These are phyloP conservation scores for Astrephomene gubernaculifera DNA, from an alignment of 139 green algal species.

Conservation along the genomic window DNA sequence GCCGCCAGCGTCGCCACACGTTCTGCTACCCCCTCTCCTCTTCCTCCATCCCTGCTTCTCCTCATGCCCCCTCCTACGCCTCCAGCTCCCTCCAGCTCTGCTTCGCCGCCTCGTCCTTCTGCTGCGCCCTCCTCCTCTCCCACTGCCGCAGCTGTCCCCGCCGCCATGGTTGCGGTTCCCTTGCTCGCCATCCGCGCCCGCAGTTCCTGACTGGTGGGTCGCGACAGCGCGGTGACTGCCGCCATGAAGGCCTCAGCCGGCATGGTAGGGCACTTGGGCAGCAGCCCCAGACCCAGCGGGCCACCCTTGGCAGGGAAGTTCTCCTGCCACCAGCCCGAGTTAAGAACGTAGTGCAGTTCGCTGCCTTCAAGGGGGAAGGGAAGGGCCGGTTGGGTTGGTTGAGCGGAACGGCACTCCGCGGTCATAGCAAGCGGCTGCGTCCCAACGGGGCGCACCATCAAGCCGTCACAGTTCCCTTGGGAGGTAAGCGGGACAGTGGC, in stretches of 20 bases:
- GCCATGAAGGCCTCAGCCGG: conserved; percentile 17
- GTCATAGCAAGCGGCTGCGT: too few species aligned
- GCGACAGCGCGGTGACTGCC: conserved; percentile 8
- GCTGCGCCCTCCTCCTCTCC: neutral
- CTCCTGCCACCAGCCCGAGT: conserved; percentile 32
- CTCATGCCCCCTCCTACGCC: neutral
- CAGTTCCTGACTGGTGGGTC: conserved; percentile 5
- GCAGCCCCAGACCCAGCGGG: conserved; percentile 6
- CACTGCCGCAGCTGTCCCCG: neutral
- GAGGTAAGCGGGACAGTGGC: too few species aligned
- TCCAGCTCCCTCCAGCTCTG: too few species aligned
- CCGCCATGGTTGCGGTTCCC: neutral
- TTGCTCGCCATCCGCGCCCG: neutral
- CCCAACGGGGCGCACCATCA: too few species aligned
- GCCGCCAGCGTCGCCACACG: conserved; percentile 1
- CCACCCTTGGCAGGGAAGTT: conserved; percentile 10
- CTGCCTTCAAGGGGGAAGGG: neutral
- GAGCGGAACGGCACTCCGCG: too few species aligned
- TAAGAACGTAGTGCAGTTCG: conserved; percentile 12
- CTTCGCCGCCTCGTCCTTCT: neutral
- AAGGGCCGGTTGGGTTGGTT: too few species aligned
- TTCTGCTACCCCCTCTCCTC: neutral
- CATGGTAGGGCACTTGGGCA: conserved; percentile 16
- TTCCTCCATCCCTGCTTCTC: neutral
- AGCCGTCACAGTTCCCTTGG: too few species aligned